Base-by-base conservation (phyloP, 371 early-diverging fungal genomes). In the Actinomortierella ambigua region DNA sequence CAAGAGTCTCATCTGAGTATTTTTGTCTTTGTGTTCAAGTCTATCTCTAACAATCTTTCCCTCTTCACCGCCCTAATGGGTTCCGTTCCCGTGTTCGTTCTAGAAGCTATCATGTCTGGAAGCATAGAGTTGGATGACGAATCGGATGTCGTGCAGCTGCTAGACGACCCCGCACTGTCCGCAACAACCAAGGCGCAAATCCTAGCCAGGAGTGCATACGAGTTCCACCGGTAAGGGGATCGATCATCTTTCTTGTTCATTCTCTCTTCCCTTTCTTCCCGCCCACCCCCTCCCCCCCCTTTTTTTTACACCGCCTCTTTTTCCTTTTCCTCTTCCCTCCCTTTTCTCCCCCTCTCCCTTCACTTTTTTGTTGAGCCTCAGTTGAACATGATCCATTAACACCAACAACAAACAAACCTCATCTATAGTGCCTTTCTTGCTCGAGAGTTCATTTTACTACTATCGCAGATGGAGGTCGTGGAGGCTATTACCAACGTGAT, bases 181-280 rank as follows among this genome's bases (percentile, higher is more conserved):
- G 34, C 63, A 11, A 40, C 56, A n/a, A 63, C 66, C 26, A 73
- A 67, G 44, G 57, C 50, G 24, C 61, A 59, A 27, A 34, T 66
- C 34, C 40, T 73, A 43, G 28, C 73, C 24, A 59, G 60, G 27
- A 73, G 73, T 44, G 53, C 66, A 50, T 61, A 63, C 23, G 67
- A 73, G 34, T 63, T 60, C 34, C 73, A 73, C 59, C 67, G 73
- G 73, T 73, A 67, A 73, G 58, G 26, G 34, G 52, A 57, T 14
- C 22, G 49, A 27, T 44, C 47, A 18, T 34, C 47, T 29, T 17
- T 20, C 47, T 23, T 57, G 18, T 18, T 57, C 48, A n/a, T 28
- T 29, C 28, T 18, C 28, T 29, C 20, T n/a, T 29, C 44, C 11
- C 7, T 34, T 34, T 11, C 34, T 34, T 11, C 11, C 11, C 34